Base-by-base conservation (phyloP, 1,284 basidiomycete species). In the Albatrellus sp. region DNA sequence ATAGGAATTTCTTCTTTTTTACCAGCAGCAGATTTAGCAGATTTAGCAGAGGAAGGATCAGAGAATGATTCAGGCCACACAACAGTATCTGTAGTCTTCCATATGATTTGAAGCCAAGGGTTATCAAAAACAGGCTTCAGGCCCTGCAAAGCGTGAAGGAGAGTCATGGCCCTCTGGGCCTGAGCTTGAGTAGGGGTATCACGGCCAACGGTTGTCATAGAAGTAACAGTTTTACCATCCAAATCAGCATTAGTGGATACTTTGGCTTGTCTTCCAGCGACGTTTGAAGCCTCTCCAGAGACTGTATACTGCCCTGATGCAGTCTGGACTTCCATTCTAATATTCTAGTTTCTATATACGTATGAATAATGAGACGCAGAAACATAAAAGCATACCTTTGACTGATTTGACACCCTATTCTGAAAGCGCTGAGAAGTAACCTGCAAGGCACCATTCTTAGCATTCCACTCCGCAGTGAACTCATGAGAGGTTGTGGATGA, bases 151-250 rank as follows among this genome's bases (percentile, higher is more conserved):
- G 69, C 61, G 14, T 57, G 59, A 4, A 77, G 67, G 17, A 80
- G 52, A 13, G 64, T 57, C 0, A 58, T 54, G 1, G 65, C 65
- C 29, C 70, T 66, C 42, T 67, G 60, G 5, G 55, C 54, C 46
- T 80, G 76, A 30, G 78, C 75, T 16, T 50, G 52, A 5, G 79
- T 81, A 7, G 69, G 70, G 19, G 61, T 66, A 36, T 71, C 75
- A 33, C 63, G 66, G 1, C 77, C 79, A 48, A 65, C 58, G 2
- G 75, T 65, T 14, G 56, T 47, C 28, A 64, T 48, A 14, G 51
- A 42, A 0, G 35, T 42, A 40, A 64, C 52, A 1, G 14, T 30
- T 40, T 60, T 59, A 3, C 52, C 57, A 28, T 55, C 53, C 8
- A 63, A 47, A 30, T 45, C 51, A n/a, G 24, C 48, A 0, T 36